Conservation (phyloP, 306 rosid species). For the Luffa acutangula region DNA sequence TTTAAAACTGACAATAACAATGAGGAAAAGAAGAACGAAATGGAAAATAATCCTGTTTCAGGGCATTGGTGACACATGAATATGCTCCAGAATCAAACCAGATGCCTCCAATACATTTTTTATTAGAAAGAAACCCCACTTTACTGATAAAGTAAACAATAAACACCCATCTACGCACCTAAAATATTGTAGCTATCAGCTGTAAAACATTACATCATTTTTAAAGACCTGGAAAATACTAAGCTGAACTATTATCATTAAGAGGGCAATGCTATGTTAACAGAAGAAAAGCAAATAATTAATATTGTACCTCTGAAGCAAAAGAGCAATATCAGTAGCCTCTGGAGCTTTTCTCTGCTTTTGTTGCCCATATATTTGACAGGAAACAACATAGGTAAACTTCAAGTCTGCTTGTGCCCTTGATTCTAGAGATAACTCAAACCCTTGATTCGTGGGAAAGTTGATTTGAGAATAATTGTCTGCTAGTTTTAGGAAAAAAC, state of each 20-base stretch:
- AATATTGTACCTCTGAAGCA: slow-evolving; percentile 72
- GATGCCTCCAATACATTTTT: not conserved
- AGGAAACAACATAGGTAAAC: slow-evolving; percentile 94
- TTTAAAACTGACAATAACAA: no score
- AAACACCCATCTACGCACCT: not conserved
- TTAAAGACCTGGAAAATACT: not conserved
- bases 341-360: slow-evolving; percentile 62
- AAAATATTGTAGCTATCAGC: not conserved
- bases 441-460: slow-evolving; percentile 57
- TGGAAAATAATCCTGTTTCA: no score
- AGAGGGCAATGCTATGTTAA: not conserved
- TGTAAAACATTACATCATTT: not conserved
- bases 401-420: slow-evolving; percentile 94
- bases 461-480: slow-evolving; percentile 43
- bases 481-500: slow-evolving; percentile 19
- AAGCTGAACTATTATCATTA: not conserved
- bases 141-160: not conserved
- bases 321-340: slow-evolving; percentile 87
- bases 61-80: not conserved
- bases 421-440: slow-evolving; percentile 70
- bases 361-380: slow-evolving; percentile 99
- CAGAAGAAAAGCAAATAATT: not conserved
- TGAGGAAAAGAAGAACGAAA: no score
- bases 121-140: not conserved
- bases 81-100: not conserved